Conservation (phyloP, 169 alveolate genomes). For the Plasmodium ovale region DNA sequence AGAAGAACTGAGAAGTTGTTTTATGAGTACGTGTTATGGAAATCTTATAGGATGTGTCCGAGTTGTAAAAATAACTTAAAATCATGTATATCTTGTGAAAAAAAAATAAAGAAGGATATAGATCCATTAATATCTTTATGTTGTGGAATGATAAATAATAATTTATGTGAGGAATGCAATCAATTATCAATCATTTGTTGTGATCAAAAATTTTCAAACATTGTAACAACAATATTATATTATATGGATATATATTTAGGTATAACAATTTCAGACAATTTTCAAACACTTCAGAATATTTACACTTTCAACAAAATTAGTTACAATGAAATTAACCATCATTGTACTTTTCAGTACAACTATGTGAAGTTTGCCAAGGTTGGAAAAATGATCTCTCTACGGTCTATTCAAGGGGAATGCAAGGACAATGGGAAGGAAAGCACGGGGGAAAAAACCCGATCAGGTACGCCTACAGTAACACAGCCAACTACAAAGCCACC, state of each 20-base stretch:
- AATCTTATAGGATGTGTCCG: slow-evolving; percentile 22
- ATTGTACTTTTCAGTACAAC: slow-evolving; percentile 20
- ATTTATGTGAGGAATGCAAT: slow-evolving; percentile 35
- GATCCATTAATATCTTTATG: background rate
- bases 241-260: slow-evolving; percentile 4
- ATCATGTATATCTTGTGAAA: slow-evolving; percentile 33
- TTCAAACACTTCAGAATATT: slow-evolving; percentile 29
- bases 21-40: slow-evolving; percentile 18
- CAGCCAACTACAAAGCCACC: too few relatives aligned
- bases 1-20: background rate
- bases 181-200: slow-evolving; percentile 18
- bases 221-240: slow-evolving; percentile 3
- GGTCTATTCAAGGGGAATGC: background rate
- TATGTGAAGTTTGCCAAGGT: background rate
- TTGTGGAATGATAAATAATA: background rate
- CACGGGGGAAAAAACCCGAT: too few relatives aligned
- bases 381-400: background rate
- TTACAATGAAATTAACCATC: slow-evolving; percentile 27
- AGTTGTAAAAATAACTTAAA: slow-evolving; percentile 28
- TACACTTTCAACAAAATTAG: slow-evolving; percentile 33
- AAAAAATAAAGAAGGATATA: slow-evolving; percentile 32
- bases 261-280: slow-evolving; percentile 9
- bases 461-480: too few relatives aligned
- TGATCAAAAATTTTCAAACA: background rate
- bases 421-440: too few relatives aligned